Conservation (phyloP, 768 basidiomycete genomes). For the Tylopilus sp. region DNA sequence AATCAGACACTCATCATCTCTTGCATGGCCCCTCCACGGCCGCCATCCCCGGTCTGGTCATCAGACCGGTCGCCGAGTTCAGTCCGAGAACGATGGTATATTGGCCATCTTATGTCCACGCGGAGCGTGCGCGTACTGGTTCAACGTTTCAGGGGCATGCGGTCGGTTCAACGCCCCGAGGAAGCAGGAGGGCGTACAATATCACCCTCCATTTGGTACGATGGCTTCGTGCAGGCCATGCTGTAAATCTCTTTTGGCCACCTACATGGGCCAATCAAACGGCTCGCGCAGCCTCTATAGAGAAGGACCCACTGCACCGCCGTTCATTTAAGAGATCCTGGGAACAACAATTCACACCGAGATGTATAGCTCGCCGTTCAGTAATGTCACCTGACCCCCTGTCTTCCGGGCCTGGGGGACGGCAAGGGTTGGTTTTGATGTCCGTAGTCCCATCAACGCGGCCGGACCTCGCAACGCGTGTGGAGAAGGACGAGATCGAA, state of each 20-base stretch:
- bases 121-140: background rate
- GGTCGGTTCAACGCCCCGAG: background rate
- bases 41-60: background rate
- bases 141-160: background rate
- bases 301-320: background rate
- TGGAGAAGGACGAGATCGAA: background rate
- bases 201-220: background rate
- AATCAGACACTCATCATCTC: background rate
- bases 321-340: background rate
- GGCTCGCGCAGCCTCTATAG: background rate
- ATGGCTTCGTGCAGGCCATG: too few relatives aligned
- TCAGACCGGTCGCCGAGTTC: background rate
- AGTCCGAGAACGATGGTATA: background rate
- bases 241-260: background rate
- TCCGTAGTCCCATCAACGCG: background rate
- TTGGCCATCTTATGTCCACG: background rate
- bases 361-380: background rate
- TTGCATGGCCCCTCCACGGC: background rate
- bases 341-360: background rate
- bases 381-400: slow-evolving; percentile 1
- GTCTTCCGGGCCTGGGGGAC: background rate
- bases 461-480: slow-evolving; percentile 13
- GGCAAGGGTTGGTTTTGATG: slow-evolving; percentile 15
- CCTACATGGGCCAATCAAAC: background rate
- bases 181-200: background rate